Evolutionary conservation across 768 basidiomycete species (phyloP), one percentile per base, ranked within the genome.

Genomic region (Pisolithus orientalis): DNA sequence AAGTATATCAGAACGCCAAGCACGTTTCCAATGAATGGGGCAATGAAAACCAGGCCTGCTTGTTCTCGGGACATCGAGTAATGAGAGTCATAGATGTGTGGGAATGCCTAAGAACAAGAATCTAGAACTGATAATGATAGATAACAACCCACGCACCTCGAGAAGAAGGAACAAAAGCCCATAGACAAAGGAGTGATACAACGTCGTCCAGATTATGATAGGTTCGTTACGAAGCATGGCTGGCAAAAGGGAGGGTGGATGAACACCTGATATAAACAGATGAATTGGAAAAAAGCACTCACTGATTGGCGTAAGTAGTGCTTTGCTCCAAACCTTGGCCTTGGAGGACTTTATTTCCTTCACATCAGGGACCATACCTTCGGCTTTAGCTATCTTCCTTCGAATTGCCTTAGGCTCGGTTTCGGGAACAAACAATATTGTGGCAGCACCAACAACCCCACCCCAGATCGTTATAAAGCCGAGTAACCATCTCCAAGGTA

Each of bases 151-250:
- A 47, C 32, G 31, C 13, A 60, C 64, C 56, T 65, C 64, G 6
- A 65, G 64, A 46, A 65, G 64, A 6, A 65, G 53, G 29, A 65
- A 65, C 31, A 65, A 55, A 21, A 65, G 62, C 2, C 64, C 64
- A 42, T 57, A 62, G 28, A 65, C 53, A 28, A 65, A 65, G 7
- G 64, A 59, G 25, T 65, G 64, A 45, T 63, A 65, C 4, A 65
- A 39, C 6, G 63, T 58, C 10, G 63, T 63, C 64, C 64, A 65
- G 2, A 52, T 52, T 11, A 65, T 57, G 39, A 65, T 65, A 7
- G 64, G 64, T 37, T 65, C 64, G 7, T 54, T 49, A 14, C 39
- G 44, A 37, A 65, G 57, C 59, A 65, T 65, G 39, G 43, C 64
- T 65, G 44, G 6, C 5, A 31, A 50, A 6, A 11, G 28, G 16